Evolutionary conservation across 345 rosid genomes (phyloP), one percentile per base, ranked within the genome.

Genomic region (Salix udensis): DNA sequence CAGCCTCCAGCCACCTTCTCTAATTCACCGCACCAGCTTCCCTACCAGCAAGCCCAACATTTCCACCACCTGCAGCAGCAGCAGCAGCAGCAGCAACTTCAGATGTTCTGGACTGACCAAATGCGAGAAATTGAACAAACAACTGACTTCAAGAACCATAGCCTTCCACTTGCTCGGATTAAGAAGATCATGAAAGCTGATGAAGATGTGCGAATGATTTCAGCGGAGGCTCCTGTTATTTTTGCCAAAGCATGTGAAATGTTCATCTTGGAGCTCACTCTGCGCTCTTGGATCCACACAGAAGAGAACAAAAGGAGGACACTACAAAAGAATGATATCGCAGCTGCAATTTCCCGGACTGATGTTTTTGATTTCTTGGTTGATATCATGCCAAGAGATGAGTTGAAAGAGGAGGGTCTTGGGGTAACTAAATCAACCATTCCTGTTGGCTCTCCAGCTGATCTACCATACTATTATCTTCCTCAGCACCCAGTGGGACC

Each of bases 111-210:
- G 88, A 80, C 75, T 30, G 81, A 68, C 69, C 88, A 85, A 69
- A 78, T 85, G 85, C 84, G 82, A 50, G 88, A 85, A 78, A 78
- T 85, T 23, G 88, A 85, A 69, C 85, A 73, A 55, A 78, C 84
- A 18, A 42, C 65, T 4, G 84, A 85, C 74, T 85, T 85, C 82
- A 85, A 80, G 77, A 85, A 78, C 65, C 88, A 85, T 74, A 78
- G 82, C 75, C 88, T 82, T 46, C 88, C 85, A 0, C 85, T 82
- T 53, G 88, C 88, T 42, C 76, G 85, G 67, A 82, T 85, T 76
- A 85, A 85, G 83, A 85, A 85, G 65, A 85, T 85, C 39, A 85
- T 85, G 88, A 85, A 85, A 72, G 85, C 85, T 4, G 88, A 85
- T 67, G 85, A 85, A 72, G 85, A 85, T 50, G 88, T 85, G n/a